These are phyloP conservation scores for Calonectria crousiana DNA, from an alignment of 2,329 filamentous ascomycete species.

Conservation along the genomic window DNA sequence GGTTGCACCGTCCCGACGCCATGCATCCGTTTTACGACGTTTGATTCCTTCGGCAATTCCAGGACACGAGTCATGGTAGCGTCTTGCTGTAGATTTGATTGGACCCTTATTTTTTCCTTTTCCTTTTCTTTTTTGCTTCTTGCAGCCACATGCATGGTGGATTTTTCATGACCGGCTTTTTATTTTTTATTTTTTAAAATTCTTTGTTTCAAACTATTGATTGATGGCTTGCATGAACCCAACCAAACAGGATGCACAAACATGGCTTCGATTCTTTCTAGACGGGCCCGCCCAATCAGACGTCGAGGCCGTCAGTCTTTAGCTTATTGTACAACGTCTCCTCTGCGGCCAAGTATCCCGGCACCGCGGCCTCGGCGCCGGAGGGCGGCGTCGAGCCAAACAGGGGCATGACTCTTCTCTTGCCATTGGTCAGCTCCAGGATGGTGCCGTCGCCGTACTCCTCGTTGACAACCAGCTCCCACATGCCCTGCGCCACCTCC, in stretches of 20 bases:
- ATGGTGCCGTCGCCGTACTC: slow-evolving; percentile 49
- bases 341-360: slow-evolving; percentile 41
- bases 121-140: background rate
- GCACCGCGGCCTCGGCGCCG: slow-evolving; percentile 36
- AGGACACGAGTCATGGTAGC: background rate
- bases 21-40: background rate
- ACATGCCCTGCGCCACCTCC: slow-evolving; percentile 49
- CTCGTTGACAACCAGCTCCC: slow-evolving; percentile 41
- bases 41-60: background rate
- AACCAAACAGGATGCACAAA: background rate
- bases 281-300: background rate
- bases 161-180: background rate
- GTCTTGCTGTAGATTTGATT: background rate
- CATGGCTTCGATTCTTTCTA: background rate
- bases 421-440: slow-evolving; percentile 44
- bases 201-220: background rate
- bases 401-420: slow-evolving; percentile 44
- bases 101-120: too few relatives aligned
- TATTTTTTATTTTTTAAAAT: background rate
- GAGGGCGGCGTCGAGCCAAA: slow-evolving; percentile 43
- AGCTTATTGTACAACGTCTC: slow-evolving; percentile 38
- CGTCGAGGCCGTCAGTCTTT: slow-evolving; percentile 36
- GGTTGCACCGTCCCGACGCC: background rate
- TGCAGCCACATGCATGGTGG: background rate
- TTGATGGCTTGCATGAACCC: background rate